These are phyloP conservation scores for Paxillus involutus DNA, from an alignment of 768 basidiomycete species.

Conservation along the genomic window DNA sequence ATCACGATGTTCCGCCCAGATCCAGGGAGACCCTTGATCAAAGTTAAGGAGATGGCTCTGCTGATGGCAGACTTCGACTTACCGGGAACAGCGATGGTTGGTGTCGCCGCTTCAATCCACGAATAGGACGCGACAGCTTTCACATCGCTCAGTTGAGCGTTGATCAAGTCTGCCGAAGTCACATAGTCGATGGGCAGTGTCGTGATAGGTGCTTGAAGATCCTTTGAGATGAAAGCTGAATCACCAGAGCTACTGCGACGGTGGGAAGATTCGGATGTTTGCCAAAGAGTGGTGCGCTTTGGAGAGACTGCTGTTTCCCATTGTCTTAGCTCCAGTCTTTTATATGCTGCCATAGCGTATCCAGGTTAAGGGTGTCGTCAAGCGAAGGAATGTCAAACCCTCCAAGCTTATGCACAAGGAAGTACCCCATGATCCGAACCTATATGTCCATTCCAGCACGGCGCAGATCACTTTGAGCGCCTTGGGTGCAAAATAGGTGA, in stretches of 20 bases:
- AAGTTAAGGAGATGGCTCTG: background rate
- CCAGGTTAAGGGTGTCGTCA: background rate
- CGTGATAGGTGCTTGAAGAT: conserved; percentile 17
- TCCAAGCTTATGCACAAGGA: background rate
- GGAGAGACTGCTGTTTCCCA: conserved; percentile 5
- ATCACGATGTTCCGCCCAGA: conserved; percentile 50
- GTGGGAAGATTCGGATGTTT: background rate
- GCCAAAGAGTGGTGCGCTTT: background rate
- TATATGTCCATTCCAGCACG: background rate
- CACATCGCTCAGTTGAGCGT: conserved; percentile 38
- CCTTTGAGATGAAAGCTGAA: conserved; percentile 19
- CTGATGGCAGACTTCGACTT: conserved; percentile 2
- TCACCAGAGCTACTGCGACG: background rate
- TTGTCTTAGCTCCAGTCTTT: background rate
- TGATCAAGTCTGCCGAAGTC: conserved; percentile 10
- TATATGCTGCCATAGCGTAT: conserved; percentile 19
- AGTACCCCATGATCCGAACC: background rate
- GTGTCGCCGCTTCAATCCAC: conserved; percentile 42
- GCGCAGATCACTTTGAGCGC: conserved; percentile 11
- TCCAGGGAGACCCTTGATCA: conserved; percentile 54
- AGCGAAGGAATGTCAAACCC: background rate
- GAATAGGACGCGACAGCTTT: conserved; percentile 52
- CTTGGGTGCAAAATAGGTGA: background rate
- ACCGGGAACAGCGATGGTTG: conserved; percentile 57
- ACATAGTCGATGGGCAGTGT: conserved; percentile 14